These are phyloP conservation scores for Ceratocystis huliohia DNA, from an alignment of 2,329 filamentous ascomycete genomes.

Conservation along the genomic window DNA sequence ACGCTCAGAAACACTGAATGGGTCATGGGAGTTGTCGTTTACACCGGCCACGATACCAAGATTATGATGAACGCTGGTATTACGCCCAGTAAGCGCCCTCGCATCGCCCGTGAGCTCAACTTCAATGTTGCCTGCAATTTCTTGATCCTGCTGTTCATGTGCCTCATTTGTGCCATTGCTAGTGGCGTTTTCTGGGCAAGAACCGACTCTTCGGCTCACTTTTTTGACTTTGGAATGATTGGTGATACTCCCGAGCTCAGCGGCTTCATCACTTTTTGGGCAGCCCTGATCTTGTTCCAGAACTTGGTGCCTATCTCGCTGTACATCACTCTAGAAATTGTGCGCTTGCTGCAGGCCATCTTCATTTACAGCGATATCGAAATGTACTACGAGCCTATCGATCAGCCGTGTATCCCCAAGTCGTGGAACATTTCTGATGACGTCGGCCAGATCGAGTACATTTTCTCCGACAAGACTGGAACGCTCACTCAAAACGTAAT, in stretches of 20 bases:
- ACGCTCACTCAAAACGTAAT: conserved; percentile 97
- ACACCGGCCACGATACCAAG: conserved; percentile 83
- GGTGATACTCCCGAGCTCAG: conserved; percentile 62
- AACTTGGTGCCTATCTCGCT: conserved; percentile 97
- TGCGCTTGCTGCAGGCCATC: conserved; percentile 80
- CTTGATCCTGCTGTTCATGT: conserved; percentile 76
- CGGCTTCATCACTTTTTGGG: conserved; percentile 95
- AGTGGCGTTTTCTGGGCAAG: conserved; percentile 74
- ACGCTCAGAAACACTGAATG: conserved; percentile 93
- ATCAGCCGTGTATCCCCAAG: conserved; percentile 92
- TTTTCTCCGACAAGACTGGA: conserved; percentile 96
- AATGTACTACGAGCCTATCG: conserved; percentile 94
- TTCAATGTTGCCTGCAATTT: conserved; percentile 98
- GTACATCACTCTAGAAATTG: conserved; percentile 93
- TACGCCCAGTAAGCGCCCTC: conserved; percentile 84
- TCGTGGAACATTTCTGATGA: conserved; percentile 99
- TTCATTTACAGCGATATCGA: conserved; percentile 94
- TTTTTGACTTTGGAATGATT: conserved; percentile 77
- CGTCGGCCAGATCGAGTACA: conserved; percentile 95
- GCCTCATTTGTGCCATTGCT: conserved; percentile 69
- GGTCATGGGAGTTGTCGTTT: conserved; percentile 88
- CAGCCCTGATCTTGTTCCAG: conserved; percentile 86
- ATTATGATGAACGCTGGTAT: conserved; percentile 98
- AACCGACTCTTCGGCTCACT: conserved; percentile 59
- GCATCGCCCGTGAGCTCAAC: conserved; percentile 86